phyloP scores from a whole-genome alignment of 495 filamentous ascomycete species.

The Talaromyces wortmannii region DNA sequence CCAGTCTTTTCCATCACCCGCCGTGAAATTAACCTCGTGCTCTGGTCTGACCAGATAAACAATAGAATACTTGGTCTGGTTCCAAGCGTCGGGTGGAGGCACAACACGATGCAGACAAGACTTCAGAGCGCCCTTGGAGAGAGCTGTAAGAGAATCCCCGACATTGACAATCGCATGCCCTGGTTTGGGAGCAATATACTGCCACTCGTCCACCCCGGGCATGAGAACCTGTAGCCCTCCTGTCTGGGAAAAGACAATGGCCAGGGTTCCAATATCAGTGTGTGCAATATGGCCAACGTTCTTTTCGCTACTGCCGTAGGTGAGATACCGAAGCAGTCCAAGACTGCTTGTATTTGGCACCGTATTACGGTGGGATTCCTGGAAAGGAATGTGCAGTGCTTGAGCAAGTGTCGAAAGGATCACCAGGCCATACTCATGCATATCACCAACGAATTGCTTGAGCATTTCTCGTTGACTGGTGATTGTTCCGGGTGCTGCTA shows the following conservation, averaged over 20 bases:
- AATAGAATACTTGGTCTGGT: constrained; percentile 5
- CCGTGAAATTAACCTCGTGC: too few species aligned
- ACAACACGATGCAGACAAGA: constrained; percentile 52
- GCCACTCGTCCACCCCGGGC: constrained; percentile 35
- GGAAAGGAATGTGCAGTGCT: too few species aligned
- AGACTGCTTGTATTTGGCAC: neutral
- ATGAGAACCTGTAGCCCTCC: constrained; percentile 48
- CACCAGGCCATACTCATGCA: too few species aligned
- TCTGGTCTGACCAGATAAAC: constrained; percentile 11
- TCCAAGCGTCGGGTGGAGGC: constrained; percentile 13
- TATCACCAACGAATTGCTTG: too few species aligned
- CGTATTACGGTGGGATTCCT: too few species aligned
- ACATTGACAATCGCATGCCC: constrained; percentile 51
- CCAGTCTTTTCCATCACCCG: too few species aligned
- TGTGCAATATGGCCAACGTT: constrained; percentile 17
- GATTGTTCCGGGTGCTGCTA: too few species aligned
- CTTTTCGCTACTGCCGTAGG: neutral
- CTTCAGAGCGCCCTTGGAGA: constrained; percentile 37
- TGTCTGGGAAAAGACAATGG: constrained; percentile 48
- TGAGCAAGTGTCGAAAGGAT: too few species aligned
- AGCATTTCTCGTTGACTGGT: too few species aligned
- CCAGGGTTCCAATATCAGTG: constrained; percentile 52
- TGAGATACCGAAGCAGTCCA: neutral
- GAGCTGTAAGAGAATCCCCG: constrained; percentile 49
- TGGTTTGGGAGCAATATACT: constrained; percentile 39